Base-by-base conservation (phyloP, 2,329 filamentous ascomycete genomes). In the Tolypocladium ovalisporum region DNA sequence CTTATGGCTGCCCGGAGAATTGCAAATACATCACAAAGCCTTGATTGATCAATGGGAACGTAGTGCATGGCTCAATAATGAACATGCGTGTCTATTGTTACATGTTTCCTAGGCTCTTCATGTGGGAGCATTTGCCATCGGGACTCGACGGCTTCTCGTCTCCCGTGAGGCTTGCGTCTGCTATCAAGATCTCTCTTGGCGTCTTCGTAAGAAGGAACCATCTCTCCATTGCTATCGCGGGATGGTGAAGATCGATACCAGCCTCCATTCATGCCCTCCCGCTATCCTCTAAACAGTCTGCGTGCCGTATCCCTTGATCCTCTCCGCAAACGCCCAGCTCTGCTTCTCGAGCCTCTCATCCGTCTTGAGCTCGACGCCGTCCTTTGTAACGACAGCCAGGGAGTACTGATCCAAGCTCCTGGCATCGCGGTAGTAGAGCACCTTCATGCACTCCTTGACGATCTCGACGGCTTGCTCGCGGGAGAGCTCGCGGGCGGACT, bases 291-390 rank as follows among this genome's bases (percentile, higher is more conserved):
- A 84, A 15, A 83, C 81, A 52, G 76, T 80, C 79, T 97, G 92
- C 32, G 92, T 95, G 60, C 94, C 94, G 71, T 99, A 99, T 51
- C 94, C 94, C 73, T 85, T 88, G 73, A 99, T 97, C 66, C 87
- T 83, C 71, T 97, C 93, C 29, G 94, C 94, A 78, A 99, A 99
- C 55, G 89, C 91, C 94, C 93, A 97, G 82, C 91, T 97, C 82
- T 97, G 93, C 67, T 86, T 82, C 80, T 97, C 92, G 63, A 99
- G 80, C 80, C 91, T 86, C 79, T 96, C 89, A 66, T 88, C 77
- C 74, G 95, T 85, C 72, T 86, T 87, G 64, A 97, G 71, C 57
- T 95, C 88, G 59, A 97, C 85, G n/a, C 89, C 90, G 54, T 90
- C 89, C 75, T 90, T 88, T 57, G 89, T 94, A 57, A 99, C 81